Evolutionary conservation across 306 rosid genomes (phyloP).

Genomic region (Potentilla sterilis): DNA sequence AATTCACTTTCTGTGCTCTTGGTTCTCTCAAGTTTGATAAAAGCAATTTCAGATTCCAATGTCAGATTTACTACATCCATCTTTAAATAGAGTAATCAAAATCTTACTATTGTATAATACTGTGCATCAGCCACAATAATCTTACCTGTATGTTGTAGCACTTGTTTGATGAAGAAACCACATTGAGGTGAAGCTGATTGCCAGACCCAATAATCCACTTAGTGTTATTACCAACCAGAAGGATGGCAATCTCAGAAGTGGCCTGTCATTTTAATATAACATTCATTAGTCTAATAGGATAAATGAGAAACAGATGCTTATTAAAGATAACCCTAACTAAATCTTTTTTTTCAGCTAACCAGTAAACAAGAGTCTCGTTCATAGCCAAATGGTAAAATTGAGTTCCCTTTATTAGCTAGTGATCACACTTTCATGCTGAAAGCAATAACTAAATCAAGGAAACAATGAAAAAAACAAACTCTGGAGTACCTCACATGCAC

Average conservation of each 20-base stretch:
- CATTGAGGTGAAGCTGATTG: slow-evolving; percentile 98
- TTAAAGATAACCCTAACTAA: neutral
- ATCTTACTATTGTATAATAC: neutral
- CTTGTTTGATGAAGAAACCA: slow-evolving; percentile 99
- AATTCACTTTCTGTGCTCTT: neutral
- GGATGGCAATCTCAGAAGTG: slow-evolving; percentile 80
- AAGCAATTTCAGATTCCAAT: neutral
- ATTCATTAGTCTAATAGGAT: slow-evolving; percentile 21
- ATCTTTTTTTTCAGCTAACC: neutral
- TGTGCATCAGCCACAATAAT: slow-evolving; percentile 10
- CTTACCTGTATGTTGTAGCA: slow-evolving; percentile 95
- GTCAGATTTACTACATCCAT: neutral
- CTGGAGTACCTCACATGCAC: slow-evolving; percentile 4
- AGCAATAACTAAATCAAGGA: neutral
- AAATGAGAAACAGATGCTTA: neutral
- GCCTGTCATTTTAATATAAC: slow-evolving; percentile 54
- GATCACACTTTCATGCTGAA: neutral
- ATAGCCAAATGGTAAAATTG: neutral
- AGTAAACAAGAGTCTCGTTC: neutral
- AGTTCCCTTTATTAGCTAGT: neutral
- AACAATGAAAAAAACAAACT: neutral
- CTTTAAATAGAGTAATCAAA: neutral
- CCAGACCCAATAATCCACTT: slow-evolving; percentile 92
- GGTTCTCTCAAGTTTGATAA: neutral
- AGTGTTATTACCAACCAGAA: slow-evolving; percentile 92